phyloP scores from a whole-genome alignment of 2,329 filamentous ascomycete genomes.

The Periconia macrospinosa region DNA sequence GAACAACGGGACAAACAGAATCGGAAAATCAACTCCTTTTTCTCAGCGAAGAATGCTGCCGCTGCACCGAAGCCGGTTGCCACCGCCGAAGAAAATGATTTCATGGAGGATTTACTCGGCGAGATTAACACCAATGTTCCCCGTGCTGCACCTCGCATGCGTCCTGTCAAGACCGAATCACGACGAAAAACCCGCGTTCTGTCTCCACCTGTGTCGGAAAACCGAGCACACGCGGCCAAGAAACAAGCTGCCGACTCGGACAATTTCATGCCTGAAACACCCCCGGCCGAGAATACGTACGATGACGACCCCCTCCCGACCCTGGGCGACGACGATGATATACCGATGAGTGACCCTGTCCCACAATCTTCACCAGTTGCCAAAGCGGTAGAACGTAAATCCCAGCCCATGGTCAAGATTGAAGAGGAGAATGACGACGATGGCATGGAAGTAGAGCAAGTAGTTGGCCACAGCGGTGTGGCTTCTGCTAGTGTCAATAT shows the following conservation, averaged over 20 bases:
- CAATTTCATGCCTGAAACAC: conserved; percentile 49
- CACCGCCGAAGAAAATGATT: conserved; percentile 86
- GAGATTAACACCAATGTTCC: conserved; percentile 82
- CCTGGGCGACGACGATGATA: conserved; percentile 68
- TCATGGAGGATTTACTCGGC: conserved; percentile 79
- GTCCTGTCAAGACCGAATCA: conserved; percentile 71
- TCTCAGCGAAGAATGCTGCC: conserved; percentile 75
- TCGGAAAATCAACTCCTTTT: conserved; percentile 80
- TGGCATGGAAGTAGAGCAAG: conserved; percentile 84
- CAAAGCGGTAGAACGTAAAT: conserved; percentile 75
- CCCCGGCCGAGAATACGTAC: conserved; percentile 41
- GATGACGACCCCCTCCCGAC: conserved; percentile 59
- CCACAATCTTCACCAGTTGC: conserved; percentile 83
- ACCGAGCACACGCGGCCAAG: conserved; percentile 25
- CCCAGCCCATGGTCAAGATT: conserved; percentile 55
- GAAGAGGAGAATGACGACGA: conserved; percentile 76
- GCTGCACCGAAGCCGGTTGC: conserved; percentile 76
- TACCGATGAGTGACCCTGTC: conserved; percentile 80
- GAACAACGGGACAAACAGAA: conserved; percentile 66
- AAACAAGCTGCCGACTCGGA: conserved; percentile 38
- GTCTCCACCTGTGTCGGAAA: conserved; percentile 69
- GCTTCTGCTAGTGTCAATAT: conserved; percentile 78
- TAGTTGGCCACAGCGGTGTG: conserved; percentile 64
- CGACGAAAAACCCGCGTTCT: conserved; percentile 78
- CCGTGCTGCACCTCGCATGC: conserved; percentile 57